Conservation (phyloP, 805 yeast species). For the Candida chilensis region DNA sequence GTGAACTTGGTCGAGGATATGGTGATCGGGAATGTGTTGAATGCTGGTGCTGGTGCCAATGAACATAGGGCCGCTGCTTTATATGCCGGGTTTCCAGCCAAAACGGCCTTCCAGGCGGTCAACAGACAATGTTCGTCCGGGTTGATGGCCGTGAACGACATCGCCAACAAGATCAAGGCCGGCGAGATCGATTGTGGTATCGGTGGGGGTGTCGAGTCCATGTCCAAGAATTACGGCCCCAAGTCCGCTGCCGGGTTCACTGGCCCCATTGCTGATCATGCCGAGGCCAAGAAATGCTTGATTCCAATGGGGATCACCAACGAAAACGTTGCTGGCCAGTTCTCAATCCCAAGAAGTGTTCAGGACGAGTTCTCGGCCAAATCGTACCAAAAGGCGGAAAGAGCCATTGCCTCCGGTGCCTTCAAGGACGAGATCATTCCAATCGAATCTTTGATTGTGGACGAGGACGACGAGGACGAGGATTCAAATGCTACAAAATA, state of each 20-base stretch:
- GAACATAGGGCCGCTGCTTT: conserved; percentile 90
- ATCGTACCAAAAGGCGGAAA: conserved; percentile 79
- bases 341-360: conserved; percentile 49
- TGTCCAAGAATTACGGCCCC: conserved; percentile 88
- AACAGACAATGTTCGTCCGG: conserved; percentile 97
- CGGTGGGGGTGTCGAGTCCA: conserved; percentile 90
- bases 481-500: conserved; percentile 15
- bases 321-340: conserved; percentile 77
- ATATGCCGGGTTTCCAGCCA: conserved; percentile 84
- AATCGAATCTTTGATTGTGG: conserved; percentile 48
- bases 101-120: conserved; percentile 70
- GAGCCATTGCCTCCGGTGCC: conserved; percentile 60
- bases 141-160: conserved; percentile 79
- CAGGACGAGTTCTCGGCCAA: conserved; percentile 89
- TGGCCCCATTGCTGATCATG: conserved; percentile 17
- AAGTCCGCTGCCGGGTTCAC: conserved; percentile 59
- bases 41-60: conserved; percentile 89
- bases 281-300: conserved; percentile 62
- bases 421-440: conserved; percentile 90
- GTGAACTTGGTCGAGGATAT: conserved; percentile 65
- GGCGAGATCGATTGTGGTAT: conserved; percentile 91
- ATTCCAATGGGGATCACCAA: conserved; percentile 96
- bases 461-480: conserved; percentile 48
- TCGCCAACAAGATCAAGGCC: conserved; percentile 76
- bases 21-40: conserved; percentile 85